Conservation (phyloP, 1,139 yeast genomes). For the Arxiozyma bovina region DNA sequence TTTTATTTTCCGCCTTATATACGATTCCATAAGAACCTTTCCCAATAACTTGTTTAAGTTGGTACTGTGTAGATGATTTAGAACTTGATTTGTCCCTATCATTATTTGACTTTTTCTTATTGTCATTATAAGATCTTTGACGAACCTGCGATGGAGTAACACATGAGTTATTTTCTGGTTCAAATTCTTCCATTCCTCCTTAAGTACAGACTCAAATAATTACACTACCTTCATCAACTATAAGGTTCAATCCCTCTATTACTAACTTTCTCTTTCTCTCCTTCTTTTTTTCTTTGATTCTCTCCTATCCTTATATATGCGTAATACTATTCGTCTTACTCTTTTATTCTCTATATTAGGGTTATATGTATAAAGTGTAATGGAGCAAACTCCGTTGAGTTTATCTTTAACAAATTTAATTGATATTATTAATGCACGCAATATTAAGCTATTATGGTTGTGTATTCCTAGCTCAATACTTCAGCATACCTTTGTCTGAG, state of each 20-base stretch:
- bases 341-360: no score
- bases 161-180: constrained; percentile 1
- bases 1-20: constrained; percentile 54
- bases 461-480: no score
- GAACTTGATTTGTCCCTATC: background rate
- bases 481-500: no score
- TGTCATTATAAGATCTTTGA: background rate
- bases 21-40: constrained; percentile 77
- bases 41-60: constrained; percentile 56
- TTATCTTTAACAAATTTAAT: no score
- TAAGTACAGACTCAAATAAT: background rate
- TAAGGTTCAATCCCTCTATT: background rate
- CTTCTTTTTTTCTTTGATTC: no score
- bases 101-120: background rate
- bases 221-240: background rate
- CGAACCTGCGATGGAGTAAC: constrained; percentile 1
- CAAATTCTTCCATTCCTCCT: background rate
- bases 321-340: no score
- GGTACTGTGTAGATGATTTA: constrained; percentile 39
- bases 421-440: no score
- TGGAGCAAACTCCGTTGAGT: no score
- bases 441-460: no score
- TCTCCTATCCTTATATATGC: no score
- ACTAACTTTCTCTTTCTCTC: background rate
- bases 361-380: no score